Percentiles rank a stretch among this genome's conserved stretches.
Evolutionary conservation across 2,329 filamentous ascomycete genomes (phyloP).

Genomic region (Penicillium sp.): DNA sequence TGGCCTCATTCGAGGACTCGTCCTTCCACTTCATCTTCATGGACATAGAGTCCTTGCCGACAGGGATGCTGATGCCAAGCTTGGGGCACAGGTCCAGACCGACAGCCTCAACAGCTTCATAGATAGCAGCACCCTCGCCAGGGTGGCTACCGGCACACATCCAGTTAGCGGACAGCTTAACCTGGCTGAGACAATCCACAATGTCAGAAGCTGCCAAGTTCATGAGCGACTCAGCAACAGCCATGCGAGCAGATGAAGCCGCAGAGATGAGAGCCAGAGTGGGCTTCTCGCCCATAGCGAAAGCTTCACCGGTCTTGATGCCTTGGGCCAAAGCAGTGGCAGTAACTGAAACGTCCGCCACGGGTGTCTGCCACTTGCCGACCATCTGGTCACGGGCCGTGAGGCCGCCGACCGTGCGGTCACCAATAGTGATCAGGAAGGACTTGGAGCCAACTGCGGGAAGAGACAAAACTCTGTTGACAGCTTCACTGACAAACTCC

Average conservation of each 20-base stretch:
- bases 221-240: slow-evolving; percentile 88
- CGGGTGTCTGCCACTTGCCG: slow-evolving; percentile 91
- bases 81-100: slow-evolving; percentile 88
- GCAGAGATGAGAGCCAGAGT: slow-evolving; percentile 85
- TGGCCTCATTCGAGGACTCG: slow-evolving; percentile 61
- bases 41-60: slow-evolving; percentile 96
- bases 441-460: slow-evolving; percentile 95
- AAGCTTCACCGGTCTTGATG: slow-evolving; percentile 83
- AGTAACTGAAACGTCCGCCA: slow-evolving; percentile 91
- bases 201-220: slow-evolving; percentile 83
- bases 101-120: slow-evolving; percentile 90
- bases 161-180: slow-evolving; percentile 95
- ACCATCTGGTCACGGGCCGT: slow-evolving; percentile 92
- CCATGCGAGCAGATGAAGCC: slow-evolving; percentile 90
- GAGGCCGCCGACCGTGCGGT: slow-evolving; percentile 86
- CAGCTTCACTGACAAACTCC: slow-evolving; percentile 64
- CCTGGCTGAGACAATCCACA: slow-evolving; percentile 69
- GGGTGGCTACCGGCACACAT: slow-evolving; percentile 96
- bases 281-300: slow-evolving; percentile 94
- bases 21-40: slow-evolving; percentile 98
- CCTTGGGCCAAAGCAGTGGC: slow-evolving; percentile 73
- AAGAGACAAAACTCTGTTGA: slow-evolving; percentile 76
- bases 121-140: slow-evolving; percentile 87
- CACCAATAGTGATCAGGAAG: slow-evolving; percentile 95
- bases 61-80: slow-evolving; percentile 89